Base-by-base conservation (phyloP, 2,329 filamentous ascomycete genomes). In the Aspergillus sp. region DNA sequence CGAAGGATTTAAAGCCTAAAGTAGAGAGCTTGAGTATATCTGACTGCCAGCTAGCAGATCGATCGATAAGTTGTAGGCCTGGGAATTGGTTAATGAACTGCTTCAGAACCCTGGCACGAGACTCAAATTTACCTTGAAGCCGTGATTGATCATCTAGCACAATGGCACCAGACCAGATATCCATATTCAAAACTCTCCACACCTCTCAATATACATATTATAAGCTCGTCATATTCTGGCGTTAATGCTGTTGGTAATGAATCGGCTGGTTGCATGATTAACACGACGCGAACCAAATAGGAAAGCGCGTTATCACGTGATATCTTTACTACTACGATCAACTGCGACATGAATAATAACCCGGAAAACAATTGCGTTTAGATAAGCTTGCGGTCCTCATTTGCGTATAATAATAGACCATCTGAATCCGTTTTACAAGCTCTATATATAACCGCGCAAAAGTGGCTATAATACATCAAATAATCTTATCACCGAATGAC, bases 101-200 rank as follows among this genome's bases (percentile, higher is more conserved):
- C 21, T 44, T 43, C 6, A 12, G 8, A 37, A 9, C 24, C 14
- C 50, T 17, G 14, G 14, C 24, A 21, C 40, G 21, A 44, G 11
- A 5, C 11, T 21, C 24, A 52, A 40, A 15, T 51, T 64, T 68
- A 70, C 73, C 73, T 67, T 69, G 67, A 48, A 75, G 65, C 43
- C 62, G 65, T 23, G 63, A 63, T 44, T 65, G 67, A 55, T 59
- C 58, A 56, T 67, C 61, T 17, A 71, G 62, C 31, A 56, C 49
- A 58, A 76, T 69, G n/a, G 66, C 58, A 17, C 74, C 74, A 35
- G 73, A 69, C 74, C 74, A 76, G 52, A 75, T 56, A 58, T 73
- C 70, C 74, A 76, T 76, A 39, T 64, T 69, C 24, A 50, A 51
- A 41, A 31, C n/a, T 47, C 49, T 37, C 43, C 48, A 21, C 35